Evolutionary conservation across 768 basidiomycete species (phyloP).

Genomic region (Boletus subcaerulescens): DNA sequence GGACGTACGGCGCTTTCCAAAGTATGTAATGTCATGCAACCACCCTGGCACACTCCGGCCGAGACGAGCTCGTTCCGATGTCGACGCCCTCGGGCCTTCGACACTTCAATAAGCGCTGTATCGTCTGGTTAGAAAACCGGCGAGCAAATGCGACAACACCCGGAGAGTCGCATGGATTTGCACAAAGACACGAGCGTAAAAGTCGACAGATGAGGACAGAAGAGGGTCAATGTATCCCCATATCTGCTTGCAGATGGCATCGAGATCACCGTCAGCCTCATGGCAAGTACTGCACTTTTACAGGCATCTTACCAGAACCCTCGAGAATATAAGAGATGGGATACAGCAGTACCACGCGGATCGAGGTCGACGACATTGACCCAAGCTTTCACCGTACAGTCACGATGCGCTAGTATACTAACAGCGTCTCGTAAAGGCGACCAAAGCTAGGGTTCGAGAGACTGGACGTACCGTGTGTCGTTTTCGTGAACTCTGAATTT

Average conservation of each 20-base stretch:
- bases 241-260: slow-evolving; percentile 81
- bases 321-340: slow-evolving; percentile 60
- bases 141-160: too few relatives aligned
- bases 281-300: slow-evolving; percentile 94
- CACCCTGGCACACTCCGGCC: too few relatives aligned
- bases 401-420: slow-evolving; percentile 87
- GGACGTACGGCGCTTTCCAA: too few relatives aligned
- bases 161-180: background rate
- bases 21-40: too few relatives aligned
- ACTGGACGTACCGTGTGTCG: slow-evolving; percentile 76
- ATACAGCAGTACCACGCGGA: slow-evolving; percentile 92
- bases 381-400: slow-evolving; percentile 64
- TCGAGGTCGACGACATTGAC: slow-evolving; percentile 97
- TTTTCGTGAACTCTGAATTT: slow-evolving; percentile 86
- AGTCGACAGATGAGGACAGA: slow-evolving; percentile 64
- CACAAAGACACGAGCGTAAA: slow-evolving; percentile 85
- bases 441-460: background rate
- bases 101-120: too few relatives aligned
- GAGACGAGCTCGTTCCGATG: too few relatives aligned
- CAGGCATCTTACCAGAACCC: slow-evolving; percentile 89
- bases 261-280: slow-evolving; percentile 81
- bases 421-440: background rate
- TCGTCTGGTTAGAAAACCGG: too few relatives aligned
- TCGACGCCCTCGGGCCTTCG: too few relatives aligned
- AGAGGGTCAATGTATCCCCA: slow-evolving; percentile 84